Evolutionary conservation across 2,329 filamentous ascomycete species (phyloP).

Genomic region (Colletotrichum eleusines): DNA sequence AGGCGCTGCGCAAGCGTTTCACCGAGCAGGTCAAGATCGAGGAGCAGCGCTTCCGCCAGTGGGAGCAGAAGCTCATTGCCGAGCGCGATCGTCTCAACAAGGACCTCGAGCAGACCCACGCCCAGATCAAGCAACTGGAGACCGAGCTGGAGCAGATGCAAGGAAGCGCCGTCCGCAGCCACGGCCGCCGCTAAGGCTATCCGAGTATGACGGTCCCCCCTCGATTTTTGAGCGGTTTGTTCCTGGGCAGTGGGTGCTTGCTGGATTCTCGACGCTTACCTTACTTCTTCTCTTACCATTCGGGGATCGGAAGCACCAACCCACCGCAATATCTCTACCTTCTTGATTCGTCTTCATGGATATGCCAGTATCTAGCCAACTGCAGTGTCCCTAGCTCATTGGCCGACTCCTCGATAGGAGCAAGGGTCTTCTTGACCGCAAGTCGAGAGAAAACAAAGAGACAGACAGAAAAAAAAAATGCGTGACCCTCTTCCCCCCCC

Average conservation of each 20-base stretch:
- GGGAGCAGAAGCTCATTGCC: constrained; percentile 99
- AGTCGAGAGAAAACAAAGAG: neutral
- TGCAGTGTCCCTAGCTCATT: constrained; percentile 1
- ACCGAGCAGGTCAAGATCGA: constrained; percentile 99
- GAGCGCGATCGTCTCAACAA: constrained; percentile 99
- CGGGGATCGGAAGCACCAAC: constrained; percentile 27
- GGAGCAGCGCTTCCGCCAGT: constrained; percentile 98
- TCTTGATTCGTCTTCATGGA: constrained; percentile 27
- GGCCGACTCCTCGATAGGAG: constrained; percentile 9
- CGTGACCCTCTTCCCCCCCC: neutral
- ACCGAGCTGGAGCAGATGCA: constrained; percentile 94
- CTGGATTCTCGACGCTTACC: constrained; percentile 43
- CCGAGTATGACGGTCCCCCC: constrained; percentile 11
- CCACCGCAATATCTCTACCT: constrained; percentile 8
- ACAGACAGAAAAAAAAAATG: neutral
- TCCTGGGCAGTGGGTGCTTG: constrained; percentile 45
- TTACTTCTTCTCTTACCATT: constrained; percentile 39
- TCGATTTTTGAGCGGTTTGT: constrained; percentile 36
- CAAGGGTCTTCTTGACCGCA: constrained; percentile 5
- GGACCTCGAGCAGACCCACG: constrained; percentile 97
- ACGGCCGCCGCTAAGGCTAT: constrained; percentile 82
- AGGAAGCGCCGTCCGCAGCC: constrained; percentile 88
- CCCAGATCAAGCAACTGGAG: constrained; percentile 92
- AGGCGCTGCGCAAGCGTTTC: constrained; percentile 97
- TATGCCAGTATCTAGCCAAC: constrained; percentile 30